Evolutionary conservation across 139 green algal genomes (phyloP), one percentile per base, ranked within the genome.

Genomic region (Yamagishiella unicocca): DNA sequence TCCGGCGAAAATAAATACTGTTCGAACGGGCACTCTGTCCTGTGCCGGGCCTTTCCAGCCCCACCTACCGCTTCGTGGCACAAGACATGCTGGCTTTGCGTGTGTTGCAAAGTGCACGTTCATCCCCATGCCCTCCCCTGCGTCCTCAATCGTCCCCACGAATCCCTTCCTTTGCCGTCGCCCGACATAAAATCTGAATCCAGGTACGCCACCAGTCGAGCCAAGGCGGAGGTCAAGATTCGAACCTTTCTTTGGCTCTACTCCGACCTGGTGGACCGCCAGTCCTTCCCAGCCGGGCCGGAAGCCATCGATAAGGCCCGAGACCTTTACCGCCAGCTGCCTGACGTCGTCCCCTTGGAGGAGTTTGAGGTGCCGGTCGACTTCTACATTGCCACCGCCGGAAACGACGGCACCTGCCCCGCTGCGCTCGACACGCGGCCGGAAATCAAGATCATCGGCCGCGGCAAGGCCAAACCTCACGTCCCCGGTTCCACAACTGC

Each of bases 131-230:
- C n/a, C n/a, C n/a, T n/a, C n/a, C n/a, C n/a, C n/a, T n/a, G n/a
- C n/a, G n/a, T n/a, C n/a, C n/a, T n/a, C n/a, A n/a, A n/a, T n/a
- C n/a, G n/a, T n/a, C n/a, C n/a, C n/a, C n/a, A n/a, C n/a, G n/a
- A n/a, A n/a, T n/a, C n/a, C n/a, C n/a, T n/a, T n/a, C n/a, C n/a
- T n/a, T n/a, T n/a, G n/a, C n/a, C n/a, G n/a, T n/a, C n/a, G n/a
- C n/a, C n/a, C n/a, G n/a, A n/a, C n/a, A n/a, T n/a, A n/a, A n/a
- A n/a, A n/a, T n/a, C n/a, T n/a, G n/a, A n/a, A n/a, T 70, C 38
- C 89, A 92, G 89, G 89, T 91, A 93, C 71, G 87, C 90, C 21
- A 93, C 90, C 24, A 87, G 87, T 45, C 82, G 90, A 21, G 86
- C 87, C 83, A 93, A 93, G 68, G 87, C 87, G 1, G 90, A 91